Conservation (phyloP, 192 early-diverging fungal genomes). For the Backusella psychrophila region DNA sequence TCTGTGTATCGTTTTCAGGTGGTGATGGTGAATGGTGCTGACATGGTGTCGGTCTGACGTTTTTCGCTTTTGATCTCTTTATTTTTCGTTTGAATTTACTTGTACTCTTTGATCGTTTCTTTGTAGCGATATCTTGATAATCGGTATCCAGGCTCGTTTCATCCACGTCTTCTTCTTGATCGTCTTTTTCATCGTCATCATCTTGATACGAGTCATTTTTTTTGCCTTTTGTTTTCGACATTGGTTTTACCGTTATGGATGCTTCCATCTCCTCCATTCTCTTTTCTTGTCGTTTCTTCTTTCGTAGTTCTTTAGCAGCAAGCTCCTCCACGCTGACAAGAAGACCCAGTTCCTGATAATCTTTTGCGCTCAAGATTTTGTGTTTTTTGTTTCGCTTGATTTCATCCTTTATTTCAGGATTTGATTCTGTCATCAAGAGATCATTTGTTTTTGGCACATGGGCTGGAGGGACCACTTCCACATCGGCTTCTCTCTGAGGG, state of each 20-base stretch:
- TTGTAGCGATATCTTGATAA: background rate
- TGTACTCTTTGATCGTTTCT: background rate
- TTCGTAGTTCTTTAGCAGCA: slow-evolving; percentile 2
- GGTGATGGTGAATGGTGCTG: background rate
- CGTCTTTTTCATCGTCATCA: background rate
- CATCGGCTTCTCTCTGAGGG: background rate
- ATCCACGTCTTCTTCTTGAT: background rate
- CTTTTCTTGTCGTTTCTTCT: slow-evolving; percentile 10
- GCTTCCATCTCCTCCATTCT: background rate
- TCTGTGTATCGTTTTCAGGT: background rate
- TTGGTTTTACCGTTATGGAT: background rate
- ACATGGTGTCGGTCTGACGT: background rate
- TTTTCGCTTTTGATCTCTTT: background rate
- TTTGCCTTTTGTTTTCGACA: background rate
- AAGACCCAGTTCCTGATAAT: slow-evolving; percentile 25
- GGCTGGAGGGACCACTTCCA: background rate
- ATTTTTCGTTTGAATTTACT: background rate
- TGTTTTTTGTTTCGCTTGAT: slow-evolving; percentile 6
- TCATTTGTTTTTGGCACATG: slow-evolving; percentile 20
- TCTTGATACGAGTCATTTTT: background rate
- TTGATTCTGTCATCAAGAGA: slow-evolving; percentile 19
- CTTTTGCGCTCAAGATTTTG: slow-evolving; percentile 21
- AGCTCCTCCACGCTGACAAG: slow-evolving; percentile 7
- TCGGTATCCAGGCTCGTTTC: background rate
- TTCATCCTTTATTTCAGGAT: slow-evolving; percentile 31